Conservation (phyloP, 2,329 filamentous ascomycete species). For the Trichophyton rubrum region DNA sequence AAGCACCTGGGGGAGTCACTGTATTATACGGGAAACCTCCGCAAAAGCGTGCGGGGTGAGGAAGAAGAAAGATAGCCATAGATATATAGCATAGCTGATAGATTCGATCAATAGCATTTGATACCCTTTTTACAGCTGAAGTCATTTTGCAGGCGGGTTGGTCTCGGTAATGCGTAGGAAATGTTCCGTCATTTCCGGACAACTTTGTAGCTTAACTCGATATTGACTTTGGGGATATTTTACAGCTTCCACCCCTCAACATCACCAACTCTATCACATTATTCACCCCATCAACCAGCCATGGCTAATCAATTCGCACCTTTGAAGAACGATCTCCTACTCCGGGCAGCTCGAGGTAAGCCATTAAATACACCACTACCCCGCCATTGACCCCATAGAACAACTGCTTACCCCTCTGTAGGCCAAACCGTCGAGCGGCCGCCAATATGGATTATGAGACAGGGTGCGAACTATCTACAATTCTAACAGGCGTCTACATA, state of each 20-base stretch:
- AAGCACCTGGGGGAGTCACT: slow-evolving; percentile 21
- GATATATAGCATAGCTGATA: background rate
- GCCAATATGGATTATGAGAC: slow-evolving; percentile 98
- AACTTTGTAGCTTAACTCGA: background rate
- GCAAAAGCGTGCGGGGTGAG: slow-evolving; percentile 23
- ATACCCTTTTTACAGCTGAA: background rate
- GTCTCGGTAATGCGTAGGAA: no score
- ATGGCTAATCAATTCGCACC: slow-evolving; percentile 50
- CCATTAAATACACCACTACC: background rate
- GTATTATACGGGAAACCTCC: slow-evolving; percentile 30
- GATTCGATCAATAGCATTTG: background rate
- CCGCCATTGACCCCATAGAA: background rate
- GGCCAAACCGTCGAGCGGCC: slow-evolving; percentile 84
- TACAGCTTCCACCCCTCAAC: background rate
- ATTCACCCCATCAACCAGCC: background rate
- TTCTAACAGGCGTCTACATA: background rate
- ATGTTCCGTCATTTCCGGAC: no score
- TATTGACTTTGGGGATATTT: background rate
- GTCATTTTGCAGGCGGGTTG: no score
- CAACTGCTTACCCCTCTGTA: slow-evolving; percentile 25
- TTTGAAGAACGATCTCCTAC: slow-evolving; percentile 81
- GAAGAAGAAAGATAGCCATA: slow-evolving; percentile 13
- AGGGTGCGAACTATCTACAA: slow-evolving; percentile 48
- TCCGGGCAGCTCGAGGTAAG: slow-evolving; percentile 77
- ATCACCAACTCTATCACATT: background rate